Evolutionary conservation across 768 basidiomycete genomes (phyloP).

Genomic region (Astraeus odoratus): DNA sequence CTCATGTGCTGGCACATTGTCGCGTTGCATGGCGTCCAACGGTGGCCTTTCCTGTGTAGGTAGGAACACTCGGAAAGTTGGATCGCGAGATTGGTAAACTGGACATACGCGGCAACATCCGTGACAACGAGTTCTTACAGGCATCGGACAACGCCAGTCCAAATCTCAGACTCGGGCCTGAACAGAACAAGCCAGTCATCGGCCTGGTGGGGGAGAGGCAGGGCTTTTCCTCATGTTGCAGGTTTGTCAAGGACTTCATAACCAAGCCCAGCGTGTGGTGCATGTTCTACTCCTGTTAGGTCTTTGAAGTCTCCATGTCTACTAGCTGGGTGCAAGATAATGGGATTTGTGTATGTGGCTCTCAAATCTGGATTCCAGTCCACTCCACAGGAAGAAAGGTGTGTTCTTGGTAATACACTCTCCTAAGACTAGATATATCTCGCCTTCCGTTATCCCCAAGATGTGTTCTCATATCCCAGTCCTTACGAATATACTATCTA

Average conservation of each 20-base stretch:
- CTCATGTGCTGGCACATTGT: slow-evolving; percentile 2
- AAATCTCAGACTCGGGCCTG: slow-evolving; percentile 2
- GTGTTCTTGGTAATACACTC: slow-evolving; percentile 30
- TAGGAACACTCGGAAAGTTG: slow-evolving; percentile 29
- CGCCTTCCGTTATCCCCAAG: slow-evolving; percentile 16
- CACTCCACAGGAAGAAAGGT: slow-evolving; percentile 21
- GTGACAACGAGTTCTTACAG: slow-evolving; percentile 13
- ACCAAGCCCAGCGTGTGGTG: slow-evolving; percentile 18
- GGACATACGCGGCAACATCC: slow-evolving; percentile 28
- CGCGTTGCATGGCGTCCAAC: not conserved
- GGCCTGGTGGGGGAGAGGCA: slow-evolving; percentile 15
- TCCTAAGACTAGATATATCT: slow-evolving; percentile 20
- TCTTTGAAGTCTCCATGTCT: no score
- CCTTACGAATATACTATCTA: slow-evolving; percentile 25
- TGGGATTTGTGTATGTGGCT: slow-evolving; percentile 24
- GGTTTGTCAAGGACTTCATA: slow-evolving; percentile 4
- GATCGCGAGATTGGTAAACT: slow-evolving; percentile 25
- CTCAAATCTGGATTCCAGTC: slow-evolving; percentile 32
- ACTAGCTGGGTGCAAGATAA: not conserved
- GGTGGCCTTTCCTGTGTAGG: slow-evolving; percentile 11
- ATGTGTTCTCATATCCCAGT: slow-evolving; percentile 15
- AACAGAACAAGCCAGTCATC: slow-evolving; percentile 10
- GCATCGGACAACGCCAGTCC: slow-evolving; percentile 8
- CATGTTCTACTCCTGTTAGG: not conserved
- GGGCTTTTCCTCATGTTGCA: slow-evolving; percentile 21